phyloP scores from a whole-genome alignment of 176 grass and related monocot species.

The Luzula sylvatica region DNA sequence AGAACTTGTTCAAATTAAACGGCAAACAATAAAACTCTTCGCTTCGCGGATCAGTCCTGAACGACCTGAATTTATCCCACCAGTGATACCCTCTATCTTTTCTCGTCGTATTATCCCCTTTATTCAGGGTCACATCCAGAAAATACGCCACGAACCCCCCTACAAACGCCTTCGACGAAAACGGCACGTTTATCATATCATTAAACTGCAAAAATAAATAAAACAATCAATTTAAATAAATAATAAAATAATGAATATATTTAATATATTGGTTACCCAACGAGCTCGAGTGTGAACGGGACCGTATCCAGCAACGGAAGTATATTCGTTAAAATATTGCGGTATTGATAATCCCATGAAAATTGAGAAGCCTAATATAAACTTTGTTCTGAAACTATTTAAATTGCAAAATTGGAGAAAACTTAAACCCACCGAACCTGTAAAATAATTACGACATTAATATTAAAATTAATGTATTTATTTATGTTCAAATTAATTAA shows the following conservation, averaged over 20 bases:
- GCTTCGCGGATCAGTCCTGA: conserved; percentile 57
- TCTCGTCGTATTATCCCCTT: conserved; percentile 24
- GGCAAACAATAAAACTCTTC: conserved; percentile 82
- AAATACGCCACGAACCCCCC: conserved; percentile 65
- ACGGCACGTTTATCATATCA: conserved; percentile 83
- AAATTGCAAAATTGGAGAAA: conserved; percentile 89
- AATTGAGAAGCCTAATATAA: conserved; percentile 79
- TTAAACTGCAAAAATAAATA: conserved; percentile 49
- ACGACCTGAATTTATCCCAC: conserved; percentile 75
- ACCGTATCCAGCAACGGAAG: conserved; percentile 59
- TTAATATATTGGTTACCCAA: conserved; percentile 51
- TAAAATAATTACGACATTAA: too few relatives aligned
- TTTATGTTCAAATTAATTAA: neutral
- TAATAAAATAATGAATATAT: neutral
- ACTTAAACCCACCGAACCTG: conserved; percentile 64
- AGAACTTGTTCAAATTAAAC: conserved; percentile 76
- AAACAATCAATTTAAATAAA: neutral
- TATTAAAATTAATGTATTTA: neutral
- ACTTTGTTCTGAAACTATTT: conserved; percentile 87
- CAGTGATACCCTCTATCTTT: conserved; percentile 80
- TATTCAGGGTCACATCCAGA: conserved; percentile 62
- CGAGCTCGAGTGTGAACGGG: conserved; percentile 71
- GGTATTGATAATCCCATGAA: conserved; percentile 92
- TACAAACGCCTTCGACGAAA: conserved; percentile 80
- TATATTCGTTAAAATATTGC: conserved; percentile 94